Evolutionary conservation across 768 basidiomycete genomes (phyloP).

Genomic region (Rhizopogon vinicolor): DNA sequence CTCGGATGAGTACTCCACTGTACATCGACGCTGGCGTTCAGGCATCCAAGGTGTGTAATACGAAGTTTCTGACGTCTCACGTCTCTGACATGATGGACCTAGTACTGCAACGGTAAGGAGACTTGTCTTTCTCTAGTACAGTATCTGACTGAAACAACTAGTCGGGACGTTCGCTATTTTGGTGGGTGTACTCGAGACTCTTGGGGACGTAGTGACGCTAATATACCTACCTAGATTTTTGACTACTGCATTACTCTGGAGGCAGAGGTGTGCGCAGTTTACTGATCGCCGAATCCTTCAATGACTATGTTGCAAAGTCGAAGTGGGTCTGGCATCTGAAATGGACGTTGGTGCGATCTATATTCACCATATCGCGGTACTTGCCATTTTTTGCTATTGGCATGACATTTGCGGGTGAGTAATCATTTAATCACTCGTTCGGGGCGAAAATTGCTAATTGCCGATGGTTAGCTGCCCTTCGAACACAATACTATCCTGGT

Average conservation of each 20-base stretch:
- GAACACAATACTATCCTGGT: background rate
- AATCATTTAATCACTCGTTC: no score
- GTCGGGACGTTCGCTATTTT: background rate
- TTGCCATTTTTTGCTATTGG: slow-evolving; percentile 17
- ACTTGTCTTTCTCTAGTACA: background rate
- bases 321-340: slow-evolving; percentile 17
- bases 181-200: background rate
- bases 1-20: background rate
- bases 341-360: slow-evolving; percentile 17
- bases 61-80: background rate
- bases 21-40: background rate
- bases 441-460: background rate
- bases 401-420: slow-evolving; percentile 2
- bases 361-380: slow-evolving; percentile 24
- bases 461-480: background rate
- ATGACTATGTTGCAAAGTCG: slow-evolving; percentile 12
- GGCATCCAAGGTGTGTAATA: background rate
- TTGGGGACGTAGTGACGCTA: background rate
- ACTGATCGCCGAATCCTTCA: background rate
- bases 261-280: slow-evolving; percentile 11
- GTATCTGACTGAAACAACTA: background rate
- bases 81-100: background rate
- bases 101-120: background rate
- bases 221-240: background rate
- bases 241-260: slow-evolving; percentile 21